These are phyloP conservation scores for Pseudonitzschia pungens DNA, from an alignment of 108 stramenopile species.

Conservation along the genomic window DNA sequence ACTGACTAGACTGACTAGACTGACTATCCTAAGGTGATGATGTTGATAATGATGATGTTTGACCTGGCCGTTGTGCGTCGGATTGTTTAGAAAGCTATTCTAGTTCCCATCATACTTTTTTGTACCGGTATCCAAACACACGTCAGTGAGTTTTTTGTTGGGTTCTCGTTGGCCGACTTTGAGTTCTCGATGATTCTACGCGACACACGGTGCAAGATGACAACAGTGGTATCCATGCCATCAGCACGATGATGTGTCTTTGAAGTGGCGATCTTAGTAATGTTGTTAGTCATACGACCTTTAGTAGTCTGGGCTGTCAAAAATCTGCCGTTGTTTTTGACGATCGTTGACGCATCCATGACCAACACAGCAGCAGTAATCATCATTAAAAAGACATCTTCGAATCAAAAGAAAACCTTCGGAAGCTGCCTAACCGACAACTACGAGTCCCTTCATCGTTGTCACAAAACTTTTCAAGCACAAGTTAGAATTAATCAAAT, in stretches of 20 bases:
- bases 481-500: background rate
- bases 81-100: background rate
- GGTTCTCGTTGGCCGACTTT: background rate
- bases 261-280: conserved; percentile 6
- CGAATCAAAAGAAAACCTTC: background rate
- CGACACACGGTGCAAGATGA: background rate
- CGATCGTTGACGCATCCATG: conserved; percentile 5
- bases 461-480: background rate
- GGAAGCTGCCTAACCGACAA: background rate
- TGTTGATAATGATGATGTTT: too few relatives aligned
- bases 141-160: conserved; percentile 2
- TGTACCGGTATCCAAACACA: background rate
- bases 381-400: background rate
- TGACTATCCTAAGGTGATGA: too few relatives aligned
- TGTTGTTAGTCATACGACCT: too few relatives aligned
- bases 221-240: conserved; percentile 5
- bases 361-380: conserved; percentile 3
- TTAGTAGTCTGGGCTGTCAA: background rate
- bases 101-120: background rate
- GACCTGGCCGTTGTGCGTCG: background rate
- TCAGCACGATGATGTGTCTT: conserved; percentile 12
- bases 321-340: background rate
- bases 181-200: background rate
- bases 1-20: too few relatives aligned
- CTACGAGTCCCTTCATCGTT: background rate